phyloP scores from a whole-genome alignment of 2,329 filamentous ascomycete species.

The Hypoxylon sp. region DNA sequence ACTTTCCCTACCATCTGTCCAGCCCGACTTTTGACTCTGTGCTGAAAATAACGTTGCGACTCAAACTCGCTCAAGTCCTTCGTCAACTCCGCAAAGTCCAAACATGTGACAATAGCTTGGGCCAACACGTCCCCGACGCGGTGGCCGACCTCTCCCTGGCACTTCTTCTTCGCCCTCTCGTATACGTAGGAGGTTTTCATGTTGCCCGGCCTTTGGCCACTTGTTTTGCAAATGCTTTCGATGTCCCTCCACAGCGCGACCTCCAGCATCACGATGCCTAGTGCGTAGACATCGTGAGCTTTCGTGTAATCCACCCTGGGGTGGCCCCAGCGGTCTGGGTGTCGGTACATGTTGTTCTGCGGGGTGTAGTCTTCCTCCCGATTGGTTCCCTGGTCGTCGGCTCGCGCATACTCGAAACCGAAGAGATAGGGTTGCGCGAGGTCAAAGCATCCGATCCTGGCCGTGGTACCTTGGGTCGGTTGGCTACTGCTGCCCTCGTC shows the following conservation, averaged over 20 bases:
- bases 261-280: not conserved
- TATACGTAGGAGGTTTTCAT: not conserved
- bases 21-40: too few species aligned
- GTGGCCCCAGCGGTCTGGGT: not conserved
- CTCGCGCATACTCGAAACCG: not conserved
- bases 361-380: not conserved
- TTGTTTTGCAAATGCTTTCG: not conserved
- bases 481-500: not conserved
- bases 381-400: not conserved
- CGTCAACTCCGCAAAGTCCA: not conserved
- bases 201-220: not conserved
- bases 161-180: not conserved
- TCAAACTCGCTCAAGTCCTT: not conserved
- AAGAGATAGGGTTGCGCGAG: not conserved
- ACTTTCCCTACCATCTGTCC: too few species aligned
- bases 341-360: not conserved
- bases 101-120: not conserved
- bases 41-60: not conserved
- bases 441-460: not conserved
- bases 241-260: not conserved
- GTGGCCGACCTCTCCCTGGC: not conserved
- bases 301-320: not conserved
- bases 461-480: not conserved
- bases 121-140: not conserved
- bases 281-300: not conserved